Evolutionary conservation across 2,329 filamentous ascomycete genomes (phyloP), one percentile per base, ranked within the genome.

Genomic region (Aspergillus persii): DNA sequence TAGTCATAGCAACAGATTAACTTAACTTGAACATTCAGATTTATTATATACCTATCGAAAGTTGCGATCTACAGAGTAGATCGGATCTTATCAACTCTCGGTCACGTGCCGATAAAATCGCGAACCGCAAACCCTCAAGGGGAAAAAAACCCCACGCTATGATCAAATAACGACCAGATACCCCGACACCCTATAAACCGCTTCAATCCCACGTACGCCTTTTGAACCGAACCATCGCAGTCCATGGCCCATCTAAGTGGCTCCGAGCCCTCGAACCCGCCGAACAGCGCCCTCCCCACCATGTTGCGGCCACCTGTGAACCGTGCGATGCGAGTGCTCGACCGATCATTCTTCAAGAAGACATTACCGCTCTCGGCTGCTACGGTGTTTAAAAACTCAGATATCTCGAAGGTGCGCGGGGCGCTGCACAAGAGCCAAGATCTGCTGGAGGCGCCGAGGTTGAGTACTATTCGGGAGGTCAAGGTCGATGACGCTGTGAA

Each of bases 251-350:
- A 48, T 44, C 39, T 33, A n/a, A 53, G 53, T 41, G 53, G 53
- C 50, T 41, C 53, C 62, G 56, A 60, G 53, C 50, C 53, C 39
- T 55, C 60, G 48, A 61, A 65, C 41, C 64, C 66, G 57, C 61
- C 59, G 51, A 57, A 60, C 46, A 63, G 67, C 66, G 66, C 74
- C 60, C 62, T 73, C 61, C 66, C 72, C 61, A 69, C 67, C 54
- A 86, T 87, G 83, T 91, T 96, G 75, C 86, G 88, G 65, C 91
- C 92, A 50, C 92, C 93, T 27, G 81, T 92, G 60, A 89, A 94
- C 68, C 89, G 90, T 74, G 87, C 89, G 60, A 90, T 91, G 80
- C 87, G 87, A 71, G 84, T 85, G 53, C 86, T 99, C 63, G 93
- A 99, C 78, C 88, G 91, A 66, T 83, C 88, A 15, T 88, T 96